Conservation (phyloP, 2,329 filamentous ascomycete genomes). For the Alternaria metachromatica region DNA sequence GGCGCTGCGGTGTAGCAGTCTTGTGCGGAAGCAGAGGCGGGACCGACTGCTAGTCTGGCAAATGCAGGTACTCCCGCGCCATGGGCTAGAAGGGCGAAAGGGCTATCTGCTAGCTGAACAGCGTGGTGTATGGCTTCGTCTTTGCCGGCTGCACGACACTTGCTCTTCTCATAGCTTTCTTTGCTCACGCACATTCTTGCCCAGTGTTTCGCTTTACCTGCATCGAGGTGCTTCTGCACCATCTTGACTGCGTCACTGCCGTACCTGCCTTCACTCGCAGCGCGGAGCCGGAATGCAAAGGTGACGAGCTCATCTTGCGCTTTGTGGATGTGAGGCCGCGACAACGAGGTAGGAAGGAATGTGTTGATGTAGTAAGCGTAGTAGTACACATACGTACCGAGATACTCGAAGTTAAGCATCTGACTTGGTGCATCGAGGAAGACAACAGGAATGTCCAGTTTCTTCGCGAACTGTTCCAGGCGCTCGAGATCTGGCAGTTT, state of each 20-base stretch:
- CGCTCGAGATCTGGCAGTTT: conserved; percentile 27
- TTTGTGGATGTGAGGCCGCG: conserved; percentile 27
- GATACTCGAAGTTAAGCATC: conserved; percentile 26
- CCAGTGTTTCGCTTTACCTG: conserved; percentile 26
- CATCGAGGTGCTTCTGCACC: conserved; percentile 36
- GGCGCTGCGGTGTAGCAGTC: conserved; percentile 31
- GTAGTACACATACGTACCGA: conserved; percentile 41
- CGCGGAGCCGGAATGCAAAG: conserved; percentile 36
- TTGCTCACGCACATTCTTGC: conserved; percentile 30
- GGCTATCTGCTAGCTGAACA: conserved; percentile 35
- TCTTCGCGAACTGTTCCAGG: conserved; percentile 32
- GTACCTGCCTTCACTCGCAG: conserved; percentile 28
- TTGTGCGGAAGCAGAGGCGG: conserved; percentile 13
- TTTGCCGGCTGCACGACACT: conserved; percentile 25
- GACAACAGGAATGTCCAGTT: conserved; percentile 33
- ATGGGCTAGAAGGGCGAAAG: conserved; percentile 24
- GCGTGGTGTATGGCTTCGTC: conserved; percentile 34
- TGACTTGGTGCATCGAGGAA: conserved; percentile 38
- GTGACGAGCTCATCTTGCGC: conserved; percentile 39
- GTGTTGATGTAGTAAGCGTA: conserved; percentile 42
- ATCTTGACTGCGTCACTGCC: conserved; percentile 22
- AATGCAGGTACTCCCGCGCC: conserved; percentile 27
- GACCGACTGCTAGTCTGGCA: conserved; percentile 36
- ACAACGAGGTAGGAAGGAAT: conserved; percentile 29
- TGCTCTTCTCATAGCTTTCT: conserved; percentile 25